Base-by-base conservation (phyloP, 2,329 filamentous ascomycete genomes). In the Colletotrichum sp. region DNA sequence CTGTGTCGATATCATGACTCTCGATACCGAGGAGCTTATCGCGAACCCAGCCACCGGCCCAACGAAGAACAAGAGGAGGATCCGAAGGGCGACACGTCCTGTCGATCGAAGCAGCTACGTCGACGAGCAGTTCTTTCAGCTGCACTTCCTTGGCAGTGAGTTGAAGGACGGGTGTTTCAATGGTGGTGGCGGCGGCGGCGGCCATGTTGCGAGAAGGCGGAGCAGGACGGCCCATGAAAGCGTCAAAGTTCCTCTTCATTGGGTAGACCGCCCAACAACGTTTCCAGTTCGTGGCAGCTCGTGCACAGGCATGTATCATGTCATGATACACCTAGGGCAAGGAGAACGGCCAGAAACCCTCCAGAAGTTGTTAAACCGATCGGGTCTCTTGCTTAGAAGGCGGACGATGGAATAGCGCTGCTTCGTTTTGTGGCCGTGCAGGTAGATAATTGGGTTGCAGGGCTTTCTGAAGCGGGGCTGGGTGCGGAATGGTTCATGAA, bases 41-140 rank as follows among this genome's bases (percentile, higher is more conserved):
- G 54, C 95, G 92, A 13, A 97, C 94, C 95, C 95, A 97, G 31
- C 95, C 95, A 72, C 95, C 95, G 1, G 95, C 95, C 90, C 94
- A 96, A 64, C 94, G 92, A 59, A 97, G 86, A 21, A 92, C 86
- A 16, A 93, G 81, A 24, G 92, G 88, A 76, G 92, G 88, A 76
- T 92, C 87, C 16, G 84, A 80, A 12, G 90, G 80, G 65, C 87
- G 79, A 61, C 84, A 83, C 2, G 85, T 80, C 34, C 82, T 79
- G 78, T 94, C 90, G 75, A 95, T 92, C 79, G 92, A 93, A 13
- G 88, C 83, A 29, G 94, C 94, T n/a, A 95, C 94, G 80, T 97
- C 95, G 21, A 98, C 87, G 24, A 98, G 89, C 15, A 98, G 89
- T n/a, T 86, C 83, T 75, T 93, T 92, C 51, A 98, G 88, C 76